Evolutionary conservation across 1,139 yeast species (phyloP), one percentile per base, ranked within the genome.

Genomic region (Suhomyces wounanorum): DNA sequence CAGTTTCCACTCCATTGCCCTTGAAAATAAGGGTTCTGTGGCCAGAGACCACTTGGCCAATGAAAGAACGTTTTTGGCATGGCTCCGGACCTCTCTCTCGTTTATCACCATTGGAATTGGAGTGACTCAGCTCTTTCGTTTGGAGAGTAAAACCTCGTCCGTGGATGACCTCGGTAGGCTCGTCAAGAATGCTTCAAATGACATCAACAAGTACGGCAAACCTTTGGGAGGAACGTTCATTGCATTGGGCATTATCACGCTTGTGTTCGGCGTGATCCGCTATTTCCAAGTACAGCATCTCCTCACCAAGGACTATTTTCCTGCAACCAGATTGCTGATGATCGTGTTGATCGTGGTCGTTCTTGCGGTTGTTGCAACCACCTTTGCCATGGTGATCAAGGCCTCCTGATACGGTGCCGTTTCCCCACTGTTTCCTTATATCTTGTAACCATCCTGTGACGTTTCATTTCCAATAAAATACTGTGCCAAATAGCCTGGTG

Each of bases 21-120:
- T 64, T 17, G 66, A 62, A 45, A 79, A 79, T 58, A 72, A 68
- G 40, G 81, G 80, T 8, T 70, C 82, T 0, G 79, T 74, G 6
- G 84, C 83, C 5, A 66, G 84, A 50, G 83, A 79, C 57, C 83
- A 79, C 44, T 63, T 88, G 67, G 92, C 96, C 16, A 87, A 87
- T 62, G 96, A 88, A 63, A 72, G 96, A 52, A 88, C 95, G 0
- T 83, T 83, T 52, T 70, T 88, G 13, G 94, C 95, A 0, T 88
- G 92, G 87, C 67, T 85, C 38, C 74, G 95, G 53, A 87, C 95
- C 0, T 71, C 77, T 2, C 60, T 75, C 23, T 68, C 77, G 13
- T 73, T 75, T 52, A 67, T 75, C 6, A 72, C 78, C 14, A 66
- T 75, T 40, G 79, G 79, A 1, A 68, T 75, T 17, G 79, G 77